Base-by-base conservation (phyloP, 306 rosid genomes). In the Abrus pulchellus region DNA sequence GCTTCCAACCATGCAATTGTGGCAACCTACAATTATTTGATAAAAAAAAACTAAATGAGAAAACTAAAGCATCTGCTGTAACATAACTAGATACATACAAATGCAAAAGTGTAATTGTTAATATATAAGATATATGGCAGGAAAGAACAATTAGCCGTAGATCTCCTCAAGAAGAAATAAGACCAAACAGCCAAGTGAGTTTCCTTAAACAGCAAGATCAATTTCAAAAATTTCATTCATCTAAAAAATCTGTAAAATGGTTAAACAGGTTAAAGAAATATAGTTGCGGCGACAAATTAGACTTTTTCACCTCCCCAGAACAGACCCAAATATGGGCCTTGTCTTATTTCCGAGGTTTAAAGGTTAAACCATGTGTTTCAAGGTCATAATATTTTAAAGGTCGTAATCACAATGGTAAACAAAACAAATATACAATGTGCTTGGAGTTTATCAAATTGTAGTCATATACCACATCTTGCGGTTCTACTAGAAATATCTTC, bases 1-100 rank as follows among this genome's bases (percentile, higher is more conserved):
- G 97, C 99, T 92, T 96, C 99, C 85, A 96, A 90, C 98, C 99
- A 96, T 32, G 98, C 99, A 82, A 96, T 93, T 66, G 99, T 96
- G 57, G 99, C 99, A 88, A 96, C 99, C 99, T 96, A 88, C 83
- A 87, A 48, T 34, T 62, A 36, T 69, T 50, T 9, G 20, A 20
- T 20, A 79, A 45, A 84, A 68, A 36, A 10, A 44, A 53, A 79
- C 70, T 62, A 79, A 76, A 36, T 67, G 38, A 79, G 55, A 77
- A 4, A 84, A 76, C 54, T 54, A 57, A 81, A 88, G 61, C 59
- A 81, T 66, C 75, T 6, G 33, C n/a, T 12, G 27, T 29, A 67
- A 74, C 66, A 57, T 45, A 57, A 68, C 44, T 28, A 80, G 49
- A 68, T 36, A 68, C 20, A 20, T 52, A 68, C 33, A 68, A 41